phyloP scores from a whole-genome alignment of 228 moss, liverwort and hornwort species.

The Sphagnum magellanicum region DNA sequence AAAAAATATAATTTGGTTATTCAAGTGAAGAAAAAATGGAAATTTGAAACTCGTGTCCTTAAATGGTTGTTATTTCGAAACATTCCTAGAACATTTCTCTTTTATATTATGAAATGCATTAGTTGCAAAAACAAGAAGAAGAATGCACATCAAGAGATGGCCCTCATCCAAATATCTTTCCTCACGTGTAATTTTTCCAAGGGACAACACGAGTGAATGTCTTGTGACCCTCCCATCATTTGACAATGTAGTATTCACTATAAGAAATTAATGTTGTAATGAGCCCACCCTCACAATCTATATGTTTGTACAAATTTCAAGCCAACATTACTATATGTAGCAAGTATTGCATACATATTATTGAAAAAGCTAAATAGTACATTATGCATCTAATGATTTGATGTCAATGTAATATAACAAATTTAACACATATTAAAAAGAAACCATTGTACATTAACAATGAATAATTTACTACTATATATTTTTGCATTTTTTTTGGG shows the following conservation, averaged over 20 bases:
- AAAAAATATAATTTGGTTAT: too few species aligned
- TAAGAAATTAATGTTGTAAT: not conserved
- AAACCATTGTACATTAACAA: too few species aligned
- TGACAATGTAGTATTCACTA: not conserved
- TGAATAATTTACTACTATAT: too few species aligned
- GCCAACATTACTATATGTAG: not conserved
- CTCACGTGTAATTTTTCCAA: conserved; percentile 6
- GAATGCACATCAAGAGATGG: not conserved
- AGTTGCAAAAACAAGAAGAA: not conserved
- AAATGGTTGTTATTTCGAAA: not conserved
- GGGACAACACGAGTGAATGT: not conserved
- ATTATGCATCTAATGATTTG: too few species aligned
- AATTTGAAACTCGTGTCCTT: not conserved
- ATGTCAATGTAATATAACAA: too few species aligned
- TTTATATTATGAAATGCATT: not conserved
- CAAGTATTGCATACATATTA: too few species aligned
- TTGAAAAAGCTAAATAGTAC: too few species aligned
- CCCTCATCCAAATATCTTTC: conserved; percentile 6
- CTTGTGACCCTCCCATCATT: conserved; percentile 1
- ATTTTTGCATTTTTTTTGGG: too few species aligned
- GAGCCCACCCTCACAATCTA: not conserved
- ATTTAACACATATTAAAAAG: too few species aligned
- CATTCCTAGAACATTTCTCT: not conserved
- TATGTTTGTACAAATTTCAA: not conserved
- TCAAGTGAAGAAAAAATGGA: too few species aligned